Conservation (phyloP, 352 stramenopile species). For the Phytophthora uliginosa region DNA sequence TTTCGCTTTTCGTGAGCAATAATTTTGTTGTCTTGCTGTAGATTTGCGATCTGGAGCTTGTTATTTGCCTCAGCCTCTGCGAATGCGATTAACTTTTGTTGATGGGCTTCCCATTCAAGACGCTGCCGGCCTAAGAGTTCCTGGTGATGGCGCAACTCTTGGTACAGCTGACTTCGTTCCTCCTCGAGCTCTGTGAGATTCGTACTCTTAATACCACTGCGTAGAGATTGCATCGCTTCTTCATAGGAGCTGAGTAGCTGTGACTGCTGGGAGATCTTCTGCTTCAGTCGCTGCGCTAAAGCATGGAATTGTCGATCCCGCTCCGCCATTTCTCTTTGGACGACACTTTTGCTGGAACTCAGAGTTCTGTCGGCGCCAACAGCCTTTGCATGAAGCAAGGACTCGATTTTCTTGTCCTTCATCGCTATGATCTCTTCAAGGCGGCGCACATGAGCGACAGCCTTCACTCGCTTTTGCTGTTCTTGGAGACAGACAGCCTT, state of each 20-base stretch:
- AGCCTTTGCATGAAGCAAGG: constrained; percentile 53
- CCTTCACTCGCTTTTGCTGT: constrained; percentile 58
- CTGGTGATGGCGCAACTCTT: constrained; percentile 52
- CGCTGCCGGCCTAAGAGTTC: constrained; percentile 39
- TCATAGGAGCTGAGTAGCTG: constrained; percentile 65
- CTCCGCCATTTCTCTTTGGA: constrained; percentile 53
- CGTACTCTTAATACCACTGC: constrained; percentile 56
- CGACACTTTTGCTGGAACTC: constrained; percentile 17
- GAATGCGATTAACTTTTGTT: constrained; percentile 40
- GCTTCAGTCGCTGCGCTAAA: constrained; percentile 58
- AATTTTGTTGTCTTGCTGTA: constrained; percentile 55
- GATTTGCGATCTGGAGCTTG: constrained; percentile 43
- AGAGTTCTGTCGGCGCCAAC: constrained; percentile 20
- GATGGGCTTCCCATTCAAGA: constrained; percentile 38
- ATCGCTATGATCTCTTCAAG: constrained; percentile 73
- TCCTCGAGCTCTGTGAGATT: constrained; percentile 72
- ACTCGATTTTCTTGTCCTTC: constrained; percentile 81
- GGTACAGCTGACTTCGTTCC: constrained; percentile 56
- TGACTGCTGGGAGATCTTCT: constrained; percentile 66
- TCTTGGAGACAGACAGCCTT: constrained; percentile 60
- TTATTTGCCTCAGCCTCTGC: constrained; percentile 39
- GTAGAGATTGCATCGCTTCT: constrained; percentile 67
- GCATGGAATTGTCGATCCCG: constrained; percentile 59
- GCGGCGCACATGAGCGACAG: constrained; percentile 53
- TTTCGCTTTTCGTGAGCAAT: constrained; percentile 53